Percentiles rank a stretch among this genome's conserved stretches.
phyloP scores from a whole-genome alignment of 495 filamentous ascomycete genomes.

The Aeminium ludgeri region DNA sequence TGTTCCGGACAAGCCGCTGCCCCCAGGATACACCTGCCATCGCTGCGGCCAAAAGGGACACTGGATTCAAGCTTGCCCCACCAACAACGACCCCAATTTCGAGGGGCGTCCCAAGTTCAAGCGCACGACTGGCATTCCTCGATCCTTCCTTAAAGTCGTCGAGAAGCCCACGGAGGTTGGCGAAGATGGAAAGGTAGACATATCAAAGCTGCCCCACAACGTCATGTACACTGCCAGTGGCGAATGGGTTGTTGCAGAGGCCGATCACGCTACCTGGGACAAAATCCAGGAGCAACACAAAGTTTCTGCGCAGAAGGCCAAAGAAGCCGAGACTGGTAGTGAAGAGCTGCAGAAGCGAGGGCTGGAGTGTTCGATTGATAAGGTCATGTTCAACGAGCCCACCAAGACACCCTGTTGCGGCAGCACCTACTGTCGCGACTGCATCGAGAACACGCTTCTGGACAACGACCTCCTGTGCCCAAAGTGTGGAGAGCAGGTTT shows the following conservation, averaged over 20 bases:
- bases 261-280: constrained; percentile 90
- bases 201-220: constrained; percentile 59
- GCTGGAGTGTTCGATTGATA: constrained; percentile 85
- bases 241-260: constrained; percentile 85
- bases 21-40: constrained; percentile 88
- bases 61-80: constrained; percentile 94
- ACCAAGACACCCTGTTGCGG: constrained; percentile 96
- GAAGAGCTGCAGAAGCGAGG: constrained; percentile 71
- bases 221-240: constrained; percentile 97
- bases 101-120: constrained; percentile 82
- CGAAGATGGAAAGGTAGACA: constrained; percentile 56
- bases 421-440: constrained; percentile 96
- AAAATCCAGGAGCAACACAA: constrained; percentile 86
- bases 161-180: constrained; percentile 68
- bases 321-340: constrained; percentile 53
- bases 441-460: constrained; percentile 93
- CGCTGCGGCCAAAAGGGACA: constrained; percentile 97
- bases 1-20: constrained; percentile 76
- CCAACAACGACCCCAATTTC: constrained; percentile 90
- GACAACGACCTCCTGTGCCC: constrained; percentile 96
- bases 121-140: constrained; percentile 87
- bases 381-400: constrained; percentile 89
- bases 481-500: constrained; percentile 73
- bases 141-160: constrained; percentile 80
- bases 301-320: constrained; percentile 60